Evolutionary conservation across 2,329 filamentous ascomycete species (phyloP).

Genomic region (Colletotrichum limetticola): DNA sequence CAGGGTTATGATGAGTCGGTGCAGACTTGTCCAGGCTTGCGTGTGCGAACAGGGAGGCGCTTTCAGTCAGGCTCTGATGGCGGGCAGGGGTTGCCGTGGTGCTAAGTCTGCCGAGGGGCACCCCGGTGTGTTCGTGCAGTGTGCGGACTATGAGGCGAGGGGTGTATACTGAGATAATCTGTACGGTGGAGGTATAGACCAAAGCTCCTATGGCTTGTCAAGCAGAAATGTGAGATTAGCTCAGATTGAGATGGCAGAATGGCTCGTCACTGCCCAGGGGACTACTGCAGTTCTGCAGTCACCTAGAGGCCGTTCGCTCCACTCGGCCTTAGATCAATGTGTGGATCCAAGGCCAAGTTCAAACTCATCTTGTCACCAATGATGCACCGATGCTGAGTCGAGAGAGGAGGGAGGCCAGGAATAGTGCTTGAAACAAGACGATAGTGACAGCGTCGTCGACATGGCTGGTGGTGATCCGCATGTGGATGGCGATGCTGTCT

Average conservation of each 20-base stretch:
- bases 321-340: neutral
- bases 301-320: slow-evolving; percentile 1
- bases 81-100: slow-evolving; percentile 24
- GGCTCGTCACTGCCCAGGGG: slow-evolving; percentile 19
- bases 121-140: slow-evolving; percentile 30
- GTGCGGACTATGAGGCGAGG: neutral
- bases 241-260: slow-evolving; percentile 9
- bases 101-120: slow-evolving; percentile 16
- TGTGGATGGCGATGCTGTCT: slow-evolving; percentile 33
- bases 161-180: neutral
- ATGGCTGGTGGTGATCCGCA: slow-evolving; percentile 32
- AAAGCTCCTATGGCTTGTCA: slow-evolving; percentile 26
- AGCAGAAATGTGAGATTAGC: slow-evolving; percentile 25
- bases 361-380: slow-evolving; percentile 33
- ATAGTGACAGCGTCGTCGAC: slow-evolving; percentile 34
- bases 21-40: slow-evolving; percentile 26
- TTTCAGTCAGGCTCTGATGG: slow-evolving; percentile 11
- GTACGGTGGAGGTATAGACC: slow-evolving; percentile 10
- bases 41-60: slow-evolving; percentile 26
- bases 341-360: slow-evolving; percentile 32
- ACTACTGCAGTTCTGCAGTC: slow-evolving; percentile 24
- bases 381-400: slow-evolving; percentile 28
- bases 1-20: slow-evolving; percentile 19
- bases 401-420: slow-evolving; percentile 30
- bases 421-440: slow-evolving; percentile 37